Percentiles rank a stretch among this genome's conserved stretches.
phyloP scores from a whole-genome alignment of 2,329 filamentous ascomycete genomes.

The Akanthomyces dipterigenus region DNA sequence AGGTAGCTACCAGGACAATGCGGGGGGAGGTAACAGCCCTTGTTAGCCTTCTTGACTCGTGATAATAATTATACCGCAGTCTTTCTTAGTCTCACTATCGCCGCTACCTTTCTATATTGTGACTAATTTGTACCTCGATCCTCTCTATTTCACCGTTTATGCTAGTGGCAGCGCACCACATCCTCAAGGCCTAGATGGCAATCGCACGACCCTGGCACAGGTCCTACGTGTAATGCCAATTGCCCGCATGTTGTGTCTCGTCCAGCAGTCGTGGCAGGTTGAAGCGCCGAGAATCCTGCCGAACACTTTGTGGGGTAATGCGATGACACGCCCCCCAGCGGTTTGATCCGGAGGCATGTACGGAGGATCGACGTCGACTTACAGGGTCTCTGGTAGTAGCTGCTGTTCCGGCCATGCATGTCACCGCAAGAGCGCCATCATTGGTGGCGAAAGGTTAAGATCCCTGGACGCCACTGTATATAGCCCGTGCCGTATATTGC shows the following conservation, averaged over 20 bases:
- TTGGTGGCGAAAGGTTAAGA: neutral
- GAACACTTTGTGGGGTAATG: conserved; percentile 9
- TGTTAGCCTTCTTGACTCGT: no score
- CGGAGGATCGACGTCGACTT: neutral
- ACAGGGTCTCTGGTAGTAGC: neutral
- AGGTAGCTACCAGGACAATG: no score
- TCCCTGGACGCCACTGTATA: neutral
- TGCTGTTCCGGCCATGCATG: neutral
- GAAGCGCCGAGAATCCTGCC: conserved; percentile 7
- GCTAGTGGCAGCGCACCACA: neutral
- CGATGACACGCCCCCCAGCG: neutral
- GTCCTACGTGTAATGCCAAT: neutral
- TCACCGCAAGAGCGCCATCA: neutral
- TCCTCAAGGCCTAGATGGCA: neutral
- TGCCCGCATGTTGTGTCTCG: neutral
- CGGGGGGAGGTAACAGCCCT: no score
- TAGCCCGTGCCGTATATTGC: neutral
- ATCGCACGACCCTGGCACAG: neutral
- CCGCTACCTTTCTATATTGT: no score
- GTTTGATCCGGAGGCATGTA: neutral
- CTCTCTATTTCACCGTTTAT: neutral
- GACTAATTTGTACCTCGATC: neutral
- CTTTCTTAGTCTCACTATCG: no score
- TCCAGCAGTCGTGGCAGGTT: no score
- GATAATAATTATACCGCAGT: no score